Percentiles rank a stretch among this genome's conserved stretches.
Evolutionary conservation across 768 basidiomycete genomes (phyloP).

Genomic region (Coprinellus micaceus): DNA sequence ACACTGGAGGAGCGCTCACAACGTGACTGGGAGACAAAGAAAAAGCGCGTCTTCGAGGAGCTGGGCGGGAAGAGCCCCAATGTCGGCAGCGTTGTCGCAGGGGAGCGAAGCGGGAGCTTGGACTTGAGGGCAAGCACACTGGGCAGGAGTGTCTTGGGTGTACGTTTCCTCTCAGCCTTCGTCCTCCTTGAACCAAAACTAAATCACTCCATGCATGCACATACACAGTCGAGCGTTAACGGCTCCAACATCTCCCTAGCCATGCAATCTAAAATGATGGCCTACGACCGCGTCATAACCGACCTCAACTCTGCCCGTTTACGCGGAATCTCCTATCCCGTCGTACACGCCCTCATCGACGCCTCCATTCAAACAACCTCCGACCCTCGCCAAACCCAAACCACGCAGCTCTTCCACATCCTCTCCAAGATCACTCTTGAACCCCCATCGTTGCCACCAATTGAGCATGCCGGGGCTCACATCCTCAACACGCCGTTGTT

Average conservation of each 20-base stretch:
- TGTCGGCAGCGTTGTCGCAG: slow-evolving; percentile 51
- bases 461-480: slow-evolving; percentile 78
- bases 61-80: slow-evolving; percentile 64
- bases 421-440: slow-evolving; percentile 75
- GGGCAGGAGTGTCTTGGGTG: slow-evolving; percentile 38
- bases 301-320: slow-evolving; percentile 74
- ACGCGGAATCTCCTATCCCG: slow-evolving; percentile 69
- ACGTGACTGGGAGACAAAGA: slow-evolving; percentile 87
- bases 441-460: slow-evolving; percentile 68
- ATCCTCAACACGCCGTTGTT: slow-evolving; percentile 76
- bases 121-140: slow-evolving; percentile 64
- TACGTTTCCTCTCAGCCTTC: no score
- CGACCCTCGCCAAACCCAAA: slow-evolving; percentile 53
- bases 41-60: slow-evolving; percentile 87
- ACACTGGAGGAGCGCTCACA: slow-evolving; percentile 71
- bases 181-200: no score
- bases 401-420: slow-evolving; percentile 67
- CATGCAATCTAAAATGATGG: slow-evolving; percentile 95
- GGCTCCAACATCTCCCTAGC: slow-evolving; percentile 63
- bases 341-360: slow-evolving; percentile 68
- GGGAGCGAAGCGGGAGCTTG: no score
- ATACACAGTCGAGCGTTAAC: slow-evolving; percentile 31
- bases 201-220: no score
- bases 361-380: slow-evolving; percentile 41
- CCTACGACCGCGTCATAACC: slow-evolving; percentile 79